These are phyloP conservation scores for Aegilops umbellulata DNA, from an alignment of 176 grass and related monocot species.

Conservation along the genomic window DNA sequence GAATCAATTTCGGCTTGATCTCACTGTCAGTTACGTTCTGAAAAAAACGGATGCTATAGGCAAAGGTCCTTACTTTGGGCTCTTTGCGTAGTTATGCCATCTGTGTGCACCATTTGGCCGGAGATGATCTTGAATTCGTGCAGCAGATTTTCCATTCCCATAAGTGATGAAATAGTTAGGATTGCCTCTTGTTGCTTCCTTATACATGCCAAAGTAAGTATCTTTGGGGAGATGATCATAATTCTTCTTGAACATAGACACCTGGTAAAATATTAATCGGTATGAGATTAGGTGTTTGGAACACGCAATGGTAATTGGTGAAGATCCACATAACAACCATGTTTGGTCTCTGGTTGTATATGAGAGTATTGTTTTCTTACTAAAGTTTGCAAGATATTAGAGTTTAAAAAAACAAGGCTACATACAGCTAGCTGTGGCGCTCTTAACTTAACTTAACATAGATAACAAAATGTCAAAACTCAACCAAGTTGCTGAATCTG, in stretches of 20 bases:
- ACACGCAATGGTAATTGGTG: not conserved
- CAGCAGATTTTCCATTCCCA: slow-evolving; percentile 97
- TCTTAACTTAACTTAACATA: too few species aligned
- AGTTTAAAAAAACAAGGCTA: not conserved
- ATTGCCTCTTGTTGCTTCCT: slow-evolving; percentile 89
- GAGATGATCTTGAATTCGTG: slow-evolving; percentile 83
- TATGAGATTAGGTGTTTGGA: not conserved
- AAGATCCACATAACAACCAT: slow-evolving; percentile 5
- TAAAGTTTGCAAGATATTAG: slow-evolving; percentile 1
- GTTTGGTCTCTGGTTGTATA: not conserved
- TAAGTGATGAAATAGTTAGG: slow-evolving; percentile 98
- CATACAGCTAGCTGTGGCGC: too few species aligned
- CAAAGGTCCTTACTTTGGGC: slow-evolving; percentile 67
- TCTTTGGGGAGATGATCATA: slow-evolving; percentile 99
- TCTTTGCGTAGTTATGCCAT: slow-evolving; percentile 92
- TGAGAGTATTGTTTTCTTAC: not conserved
- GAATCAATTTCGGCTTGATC: too few species aligned
- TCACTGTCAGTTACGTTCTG: not conserved
- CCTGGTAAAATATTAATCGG: slow-evolving; percentile 46
- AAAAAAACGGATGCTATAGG: not conserved
- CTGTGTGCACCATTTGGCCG: slow-evolving; percentile 94
- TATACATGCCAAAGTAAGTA: slow-evolving; percentile 89
- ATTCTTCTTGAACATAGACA: slow-evolving; percentile 99
- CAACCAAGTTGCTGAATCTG: too few species aligned
- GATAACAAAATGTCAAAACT: too few species aligned